These are phyloP conservation scores for Ogataea populi-albae DNA, from an alignment of 805 yeast genomes.

Conservation along the genomic window DNA sequence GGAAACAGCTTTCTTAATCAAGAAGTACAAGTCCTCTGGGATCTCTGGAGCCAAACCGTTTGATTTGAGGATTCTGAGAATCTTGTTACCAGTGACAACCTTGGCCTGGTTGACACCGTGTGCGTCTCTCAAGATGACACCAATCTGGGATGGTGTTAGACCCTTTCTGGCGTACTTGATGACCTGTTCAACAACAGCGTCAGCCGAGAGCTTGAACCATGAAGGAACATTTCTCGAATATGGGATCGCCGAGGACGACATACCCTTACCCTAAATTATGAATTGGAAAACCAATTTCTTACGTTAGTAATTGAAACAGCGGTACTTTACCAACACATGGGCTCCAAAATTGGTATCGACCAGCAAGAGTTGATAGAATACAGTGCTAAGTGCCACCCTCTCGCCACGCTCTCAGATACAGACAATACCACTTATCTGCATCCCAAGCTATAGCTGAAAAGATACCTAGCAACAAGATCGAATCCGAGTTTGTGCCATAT, in stretches of 20 bases:
- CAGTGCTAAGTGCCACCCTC: not conserved
- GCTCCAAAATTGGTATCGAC: constrained; percentile 48
- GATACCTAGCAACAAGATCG: no score
- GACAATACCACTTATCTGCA: constrained; percentile 7
- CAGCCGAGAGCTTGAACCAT: constrained; percentile 98
- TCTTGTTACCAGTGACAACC: constrained; percentile 98
- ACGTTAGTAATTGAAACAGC: constrained; percentile 42
- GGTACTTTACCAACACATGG: constrained; percentile 31
- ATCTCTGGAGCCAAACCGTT: constrained; percentile 99
- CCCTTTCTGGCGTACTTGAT: constrained; percentile 99
- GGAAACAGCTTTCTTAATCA: constrained; percentile 99
- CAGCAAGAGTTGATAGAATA: constrained; percentile 33
- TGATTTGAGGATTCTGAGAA: constrained; percentile 97
- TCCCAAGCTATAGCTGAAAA: no score
- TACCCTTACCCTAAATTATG: constrained; percentile 88
- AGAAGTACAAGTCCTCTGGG: constrained; percentile 99
- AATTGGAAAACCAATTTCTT: constrained; percentile 15
- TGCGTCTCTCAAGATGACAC: constrained; percentile 99
- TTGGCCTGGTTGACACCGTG: constrained; percentile 99
- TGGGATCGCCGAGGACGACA: constrained; percentile 98
- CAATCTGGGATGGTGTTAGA: constrained; percentile 98
- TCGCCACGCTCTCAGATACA: no score
- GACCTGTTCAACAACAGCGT: constrained; percentile 95
- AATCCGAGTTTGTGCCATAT: no score
- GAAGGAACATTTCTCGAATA: constrained; percentile 98